Conservation (phyloP, 192 early-diverging fungal genomes). For the Irineochytrium annulatum region DNA sequence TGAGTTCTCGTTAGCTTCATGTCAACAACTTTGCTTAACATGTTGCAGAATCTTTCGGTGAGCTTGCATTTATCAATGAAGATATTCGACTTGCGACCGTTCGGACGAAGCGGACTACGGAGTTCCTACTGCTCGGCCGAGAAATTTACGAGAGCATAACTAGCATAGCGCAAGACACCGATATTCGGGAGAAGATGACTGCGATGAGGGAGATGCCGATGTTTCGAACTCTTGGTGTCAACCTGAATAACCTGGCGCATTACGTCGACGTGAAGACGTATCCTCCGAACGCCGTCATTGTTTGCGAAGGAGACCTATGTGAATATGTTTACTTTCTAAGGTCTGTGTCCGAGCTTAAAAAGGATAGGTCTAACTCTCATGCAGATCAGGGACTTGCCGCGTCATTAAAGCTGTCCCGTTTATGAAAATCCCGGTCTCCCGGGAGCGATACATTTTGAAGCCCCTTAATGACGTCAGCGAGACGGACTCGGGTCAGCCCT, state of each 20-base stretch:
- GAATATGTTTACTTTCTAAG: slow-evolving; percentile 30
- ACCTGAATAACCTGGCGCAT: slow-evolving; percentile 16
- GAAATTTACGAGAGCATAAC: slow-evolving; percentile 22
- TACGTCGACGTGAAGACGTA: slow-evolving; percentile 22
- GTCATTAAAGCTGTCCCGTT: slow-evolving; percentile 32
- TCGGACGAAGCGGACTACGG: slow-evolving; percentile 26
- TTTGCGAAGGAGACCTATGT: slow-evolving; percentile 23
- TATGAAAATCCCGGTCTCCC: slow-evolving; percentile 17
- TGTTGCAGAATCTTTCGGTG: slow-evolving; percentile 36
- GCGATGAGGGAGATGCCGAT: slow-evolving; percentile 18
- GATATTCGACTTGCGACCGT: slow-evolving; percentile 11
- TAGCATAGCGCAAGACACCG: slow-evolving; percentile 20
- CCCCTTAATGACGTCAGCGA: slow-evolving; percentile 7
- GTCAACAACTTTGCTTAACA: not conserved
- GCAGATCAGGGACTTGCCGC: slow-evolving; percentile 35
- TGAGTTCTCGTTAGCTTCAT: slow-evolving; percentile 6
- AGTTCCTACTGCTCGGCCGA: slow-evolving; percentile 26
- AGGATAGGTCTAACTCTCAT: not conserved
- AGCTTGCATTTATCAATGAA: slow-evolving; percentile 24
- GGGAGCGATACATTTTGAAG: not conserved
- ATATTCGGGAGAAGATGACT: slow-evolving; percentile 16
- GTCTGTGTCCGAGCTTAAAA: slow-evolving; percentile 15
- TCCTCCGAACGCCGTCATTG: slow-evolving; percentile 20
- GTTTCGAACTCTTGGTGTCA: slow-evolving; percentile 25
- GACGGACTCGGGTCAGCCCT: not conserved